Evolutionary conservation across 768 basidiomycete genomes (phyloP), one percentile per base, ranked within the genome.

Genomic region (Candolleomyces eurysporus): DNA sequence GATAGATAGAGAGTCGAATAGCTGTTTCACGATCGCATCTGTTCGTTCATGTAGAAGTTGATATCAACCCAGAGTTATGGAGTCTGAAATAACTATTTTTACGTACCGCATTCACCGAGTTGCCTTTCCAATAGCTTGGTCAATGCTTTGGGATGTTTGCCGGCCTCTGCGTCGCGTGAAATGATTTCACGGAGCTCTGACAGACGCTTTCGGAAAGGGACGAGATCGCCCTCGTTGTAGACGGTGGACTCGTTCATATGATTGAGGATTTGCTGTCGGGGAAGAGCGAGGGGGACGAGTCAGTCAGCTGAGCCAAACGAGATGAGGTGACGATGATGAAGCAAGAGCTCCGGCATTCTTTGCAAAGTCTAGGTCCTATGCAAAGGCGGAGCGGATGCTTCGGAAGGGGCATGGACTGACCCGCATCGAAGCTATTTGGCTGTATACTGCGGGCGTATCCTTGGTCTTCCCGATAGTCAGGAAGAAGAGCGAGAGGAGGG

Each of bases 221-320:
- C 82, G 32, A 98, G 87, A 76, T 97, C 94, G 22, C 88, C 77
- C 69, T 95, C 92, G 66, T 94, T 98, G 75, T 98, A 98, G 49
- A 94, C 89, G 6, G 90, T 90, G 1, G 93, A 94, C 72, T 99
- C 97, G 73, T 95, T 92, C 90, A 98, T 92, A 71, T 96, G 93
- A 71, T 90, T 88, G 51, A 96, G 82, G 42, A 97, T 90, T 94
- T 95, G 91, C 93, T 96, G 78, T 65, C 54, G 61, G 59, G 52
- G 61, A 61, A 67, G 65, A 66, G 26, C 26, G 26, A 26, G 26
- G 68, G 48, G 65, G 61, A 64, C 61, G 58, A 62, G 65, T 60
- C 51, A 63, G 60, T 56, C 40, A 50, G 30, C 45, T 36, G 53
- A 30, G 43, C 54, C 22, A 60, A 51, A 60, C 31, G 16, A 31